Evolutionary conservation across 441 rosid genomes (phyloP), one percentile per base, ranked within the genome.

Genomic region (Eruca vesicaria): DNA sequence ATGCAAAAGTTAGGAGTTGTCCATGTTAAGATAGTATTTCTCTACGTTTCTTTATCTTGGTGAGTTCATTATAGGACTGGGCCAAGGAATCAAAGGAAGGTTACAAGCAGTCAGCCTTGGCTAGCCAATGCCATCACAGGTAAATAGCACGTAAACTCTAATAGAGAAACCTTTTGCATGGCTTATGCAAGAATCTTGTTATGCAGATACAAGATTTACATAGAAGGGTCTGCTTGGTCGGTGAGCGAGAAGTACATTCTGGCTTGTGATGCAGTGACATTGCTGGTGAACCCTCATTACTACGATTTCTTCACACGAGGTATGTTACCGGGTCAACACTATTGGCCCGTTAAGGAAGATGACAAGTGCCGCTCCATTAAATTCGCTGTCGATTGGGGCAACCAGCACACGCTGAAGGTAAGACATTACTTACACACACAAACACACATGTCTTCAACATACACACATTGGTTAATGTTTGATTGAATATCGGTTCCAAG

Each of bases 151-250:
- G 1, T 52, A 0, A 36, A 7, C 8, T 14, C 12, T 20, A 20
- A 19, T 15, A 43, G 16, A 60, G 73, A 14, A 66, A 31, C 77
- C 6, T 9, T 60, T 62, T 41, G 4, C 57, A 36, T 45, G 65
- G 52, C 48, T 20, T 6, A 31, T 32, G n/a, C 23, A 26, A 74
- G 21, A 48, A 23, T 4, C 5, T 19, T 62, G 65, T 69, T 35
- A 15, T 68, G 48, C 68, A 92, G 98, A 80, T 95, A 86, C 68
- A 95, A 95, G 84, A 89, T 95, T 62, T 95, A 93, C 29, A 83
- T 92, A 15, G 99, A 95, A 78, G 98, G 99, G 36, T 83, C 87
- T 1, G 92, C 92, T 0, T 95, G 99, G 99, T 95, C 99, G 0
- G 99, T 95, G 53, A 95, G 99, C 41, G 91, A 91, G 80, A 92